Percentiles rank a stretch among this genome's conserved stretches.
Conservation (phyloP, 768 basidiomycete genomes). For the Pulveroboletus sp. region DNA sequence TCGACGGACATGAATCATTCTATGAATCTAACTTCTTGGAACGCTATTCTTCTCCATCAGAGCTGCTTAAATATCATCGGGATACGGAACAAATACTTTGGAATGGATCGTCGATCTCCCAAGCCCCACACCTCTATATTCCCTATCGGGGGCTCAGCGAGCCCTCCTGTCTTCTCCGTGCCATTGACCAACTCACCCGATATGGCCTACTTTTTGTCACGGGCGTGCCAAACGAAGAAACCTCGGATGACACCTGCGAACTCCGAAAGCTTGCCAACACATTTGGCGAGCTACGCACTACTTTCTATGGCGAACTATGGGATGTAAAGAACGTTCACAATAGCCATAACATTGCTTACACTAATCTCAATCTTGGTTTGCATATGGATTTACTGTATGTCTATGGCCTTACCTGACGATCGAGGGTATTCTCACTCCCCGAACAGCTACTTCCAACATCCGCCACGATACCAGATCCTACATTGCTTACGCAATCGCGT, state of each 20-base stretch:
- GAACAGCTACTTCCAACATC: constrained; percentile 80
- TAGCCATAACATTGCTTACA: constrained; percentile 92
- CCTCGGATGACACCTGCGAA: constrained; percentile 59
- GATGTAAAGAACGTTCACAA: constrained; percentile 73
- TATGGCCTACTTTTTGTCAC: constrained; percentile 73
- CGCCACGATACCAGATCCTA: constrained; percentile 88
- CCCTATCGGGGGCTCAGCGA: constrained; percentile 48
- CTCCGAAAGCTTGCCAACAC: constrained; percentile 55
- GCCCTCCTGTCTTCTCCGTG: constrained; percentile 44
- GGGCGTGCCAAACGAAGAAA: constrained; percentile 62
- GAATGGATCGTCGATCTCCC: constrained; percentile 37
- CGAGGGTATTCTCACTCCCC: constrained; percentile 1
- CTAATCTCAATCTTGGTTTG: constrained; percentile 78
- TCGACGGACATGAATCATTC: constrained; percentile 54
- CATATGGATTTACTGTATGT: constrained; percentile 92
- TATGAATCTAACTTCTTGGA: constrained; percentile 47
- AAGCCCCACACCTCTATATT: constrained; percentile 45
- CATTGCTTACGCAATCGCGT: constrained; percentile 88
- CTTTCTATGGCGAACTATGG: constrained; percentile 90
- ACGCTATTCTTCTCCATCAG: constrained; percentile 38
- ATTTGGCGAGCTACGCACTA: constrained; percentile 76
- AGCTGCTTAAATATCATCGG: constrained; percentile 41
- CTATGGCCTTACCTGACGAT: background rate
- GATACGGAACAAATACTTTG: constrained; percentile 41
- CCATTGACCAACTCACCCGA: constrained; percentile 63